These are phyloP conservation scores for Torulaspora delbrueckii DNA, from an alignment of 805 yeast genomes.

Conservation along the genomic window DNA sequence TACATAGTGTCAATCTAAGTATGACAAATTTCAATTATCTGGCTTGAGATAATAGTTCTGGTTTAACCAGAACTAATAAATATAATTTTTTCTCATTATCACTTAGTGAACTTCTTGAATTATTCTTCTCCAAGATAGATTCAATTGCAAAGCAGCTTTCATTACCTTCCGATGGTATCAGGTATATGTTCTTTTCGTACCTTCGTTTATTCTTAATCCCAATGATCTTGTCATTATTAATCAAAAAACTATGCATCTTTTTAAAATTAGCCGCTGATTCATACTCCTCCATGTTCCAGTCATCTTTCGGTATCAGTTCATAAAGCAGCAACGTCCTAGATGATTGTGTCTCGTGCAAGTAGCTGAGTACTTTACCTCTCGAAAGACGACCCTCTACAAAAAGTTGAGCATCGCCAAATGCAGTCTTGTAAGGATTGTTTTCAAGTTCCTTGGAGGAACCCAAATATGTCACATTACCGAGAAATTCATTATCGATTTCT, in stretches of 20 bases:
- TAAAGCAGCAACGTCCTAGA: constrained; percentile 22
- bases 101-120: constrained; percentile 9
- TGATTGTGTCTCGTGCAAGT: constrained; percentile 22
- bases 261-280: constrained; percentile 22
- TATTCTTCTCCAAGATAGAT: constrained; percentile 12
- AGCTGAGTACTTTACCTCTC: constrained; percentile 20
- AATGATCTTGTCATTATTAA: constrained; percentile 18
- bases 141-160: constrained; percentile 11
- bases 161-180: constrained; percentile 35
- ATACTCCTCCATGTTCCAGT: constrained; percentile 5
- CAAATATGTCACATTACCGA: constrained; percentile 14
- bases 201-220: constrained; percentile 21
- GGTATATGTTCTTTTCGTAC: constrained; percentile 26
- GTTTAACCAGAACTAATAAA: constrained; percentile 20
- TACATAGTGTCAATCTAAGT: too few relatives aligned
- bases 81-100: constrained; percentile 22
- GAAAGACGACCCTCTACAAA: constrained; percentile 33
- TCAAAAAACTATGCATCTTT: constrained; percentile 18
- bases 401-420: constrained; percentile 36
- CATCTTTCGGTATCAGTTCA: constrained; percentile 16
- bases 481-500: constrained; percentile 13
- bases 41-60: constrained; percentile 11
- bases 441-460: constrained; percentile 18
- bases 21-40: too few relatives aligned
- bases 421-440: constrained; percentile 18